A percentile compares a stretch with the other conserved stretches of the same genome.
These are phyloP conservation scores for Talaromyces sp. DNA, from an alignment of 2,329 filamentous ascomycete species.

Conservation along the genomic window DNA sequence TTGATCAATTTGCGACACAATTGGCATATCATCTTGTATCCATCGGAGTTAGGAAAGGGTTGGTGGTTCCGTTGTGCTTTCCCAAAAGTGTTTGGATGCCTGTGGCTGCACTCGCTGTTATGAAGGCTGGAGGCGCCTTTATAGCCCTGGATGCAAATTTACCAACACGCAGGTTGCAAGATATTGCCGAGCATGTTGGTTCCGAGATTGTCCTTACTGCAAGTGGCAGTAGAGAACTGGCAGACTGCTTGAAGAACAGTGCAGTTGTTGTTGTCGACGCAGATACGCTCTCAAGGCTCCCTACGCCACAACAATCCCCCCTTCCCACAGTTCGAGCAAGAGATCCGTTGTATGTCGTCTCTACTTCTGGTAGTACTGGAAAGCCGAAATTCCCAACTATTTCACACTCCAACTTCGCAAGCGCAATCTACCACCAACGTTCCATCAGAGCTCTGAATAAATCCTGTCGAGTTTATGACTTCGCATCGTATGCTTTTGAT, in stretches of 20 bases:
- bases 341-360: conserved; percentile 52
- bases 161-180: neutral
- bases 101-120: conserved; percentile 12
- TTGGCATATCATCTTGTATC: neutral
- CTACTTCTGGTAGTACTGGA: conserved; percentile 54
- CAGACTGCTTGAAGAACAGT: neutral
- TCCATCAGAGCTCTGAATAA: conserved; percentile 43
- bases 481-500: conserved; percentile 54
- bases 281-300: neutral
- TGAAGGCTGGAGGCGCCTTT: conserved; percentile 15
- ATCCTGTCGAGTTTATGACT: conserved; percentile 51
- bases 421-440: conserved; percentile 57
- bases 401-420: conserved; percentile 55
- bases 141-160: neutral
- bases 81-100: conserved; percentile 13
- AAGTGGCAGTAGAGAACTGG: neutral
- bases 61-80: conserved; percentile 11
- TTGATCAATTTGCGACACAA: neutral
- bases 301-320: neutral
- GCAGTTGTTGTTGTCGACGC: neutral
- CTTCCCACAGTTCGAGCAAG: neutral
- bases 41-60: neutral
- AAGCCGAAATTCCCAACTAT: conserved; percentile 56
- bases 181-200: neutral
- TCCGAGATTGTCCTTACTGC: neutral